A percentile compares a stretch with the other conserved stretches of the same genome.
Evolutionary conservation across 2,329 filamentous ascomycete genomes (phyloP).

Genomic region (Ophiocordyceps camponoti-saundersi): DNA sequence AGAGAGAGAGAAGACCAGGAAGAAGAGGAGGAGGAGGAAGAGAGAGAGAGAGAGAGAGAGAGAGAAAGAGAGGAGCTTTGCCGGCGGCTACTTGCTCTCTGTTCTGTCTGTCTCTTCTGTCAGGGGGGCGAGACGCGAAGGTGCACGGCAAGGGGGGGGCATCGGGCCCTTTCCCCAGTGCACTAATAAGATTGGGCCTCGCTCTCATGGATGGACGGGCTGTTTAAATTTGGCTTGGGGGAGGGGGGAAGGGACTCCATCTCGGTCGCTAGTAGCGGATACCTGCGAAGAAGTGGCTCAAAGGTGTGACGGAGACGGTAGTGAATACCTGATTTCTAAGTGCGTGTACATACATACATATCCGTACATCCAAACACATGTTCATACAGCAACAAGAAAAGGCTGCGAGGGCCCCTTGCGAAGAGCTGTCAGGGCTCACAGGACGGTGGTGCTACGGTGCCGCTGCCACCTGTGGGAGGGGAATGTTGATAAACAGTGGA

Average conservation of each 20-base stretch:
- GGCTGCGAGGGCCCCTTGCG: no score
- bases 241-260: no score
- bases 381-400: no score
- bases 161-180: neutral
- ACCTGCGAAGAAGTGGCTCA: neutral
- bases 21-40: neutral
- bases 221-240: constrained; percentile 1
- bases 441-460: no score
- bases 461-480: no score
- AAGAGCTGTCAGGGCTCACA: no score
- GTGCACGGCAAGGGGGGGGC: constrained; percentile 1
- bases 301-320: no score
- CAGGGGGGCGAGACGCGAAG: constrained; percentile 1
- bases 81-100: neutral
- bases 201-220: constrained; percentile 1
- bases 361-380: no score
- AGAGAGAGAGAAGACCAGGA: neutral
- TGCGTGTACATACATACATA: no score
- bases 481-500: no score
- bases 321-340: no score
- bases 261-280: neutral
- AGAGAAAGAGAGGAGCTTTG: neutral
- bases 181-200: constrained; percentile 2
- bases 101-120: no score
- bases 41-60: neutral